Conservation (phyloP, 2,329 filamentous ascomycete species). For the Metarhizium album region DNA sequence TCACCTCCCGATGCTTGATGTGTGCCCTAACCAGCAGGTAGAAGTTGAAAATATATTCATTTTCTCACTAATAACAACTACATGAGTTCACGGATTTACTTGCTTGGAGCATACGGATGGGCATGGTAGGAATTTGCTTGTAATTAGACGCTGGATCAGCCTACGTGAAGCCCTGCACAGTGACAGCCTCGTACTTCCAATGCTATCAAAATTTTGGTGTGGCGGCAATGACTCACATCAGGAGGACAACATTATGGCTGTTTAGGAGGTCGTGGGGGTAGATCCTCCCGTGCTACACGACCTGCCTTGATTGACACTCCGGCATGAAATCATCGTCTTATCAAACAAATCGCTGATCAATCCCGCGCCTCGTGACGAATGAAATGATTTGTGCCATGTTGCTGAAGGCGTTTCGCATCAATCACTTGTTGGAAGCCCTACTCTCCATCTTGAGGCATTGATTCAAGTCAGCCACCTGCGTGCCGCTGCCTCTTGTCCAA, state of each 20-base stretch:
- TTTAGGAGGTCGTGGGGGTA: background rate
- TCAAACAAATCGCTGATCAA: background rate
- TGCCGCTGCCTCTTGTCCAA: background rate
- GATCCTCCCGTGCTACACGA: background rate
- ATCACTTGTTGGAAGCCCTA: background rate
- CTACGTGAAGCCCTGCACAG: background rate
- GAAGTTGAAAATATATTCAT: background rate
- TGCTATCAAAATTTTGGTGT: background rate
- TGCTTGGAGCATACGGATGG: background rate
- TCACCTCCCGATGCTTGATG: slow-evolving; percentile 5
- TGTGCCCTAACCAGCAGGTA: background rate
- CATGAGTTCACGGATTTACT: background rate
- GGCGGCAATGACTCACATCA: background rate
- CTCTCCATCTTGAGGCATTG: background rate
- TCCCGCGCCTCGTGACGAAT: background rate
- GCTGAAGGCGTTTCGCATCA: background rate
- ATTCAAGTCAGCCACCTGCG: background rate
- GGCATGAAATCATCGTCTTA: background rate
- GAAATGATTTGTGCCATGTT: background rate
- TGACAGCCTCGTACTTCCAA: background rate
- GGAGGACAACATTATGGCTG: background rate
- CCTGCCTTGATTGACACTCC: background rate
- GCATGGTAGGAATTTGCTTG: background rate
- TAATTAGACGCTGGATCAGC: background rate
- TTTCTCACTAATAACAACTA: background rate